Conservation (phyloP, 1,284 basidiomycete genomes). For the Phlebopus sp. region DNA sequence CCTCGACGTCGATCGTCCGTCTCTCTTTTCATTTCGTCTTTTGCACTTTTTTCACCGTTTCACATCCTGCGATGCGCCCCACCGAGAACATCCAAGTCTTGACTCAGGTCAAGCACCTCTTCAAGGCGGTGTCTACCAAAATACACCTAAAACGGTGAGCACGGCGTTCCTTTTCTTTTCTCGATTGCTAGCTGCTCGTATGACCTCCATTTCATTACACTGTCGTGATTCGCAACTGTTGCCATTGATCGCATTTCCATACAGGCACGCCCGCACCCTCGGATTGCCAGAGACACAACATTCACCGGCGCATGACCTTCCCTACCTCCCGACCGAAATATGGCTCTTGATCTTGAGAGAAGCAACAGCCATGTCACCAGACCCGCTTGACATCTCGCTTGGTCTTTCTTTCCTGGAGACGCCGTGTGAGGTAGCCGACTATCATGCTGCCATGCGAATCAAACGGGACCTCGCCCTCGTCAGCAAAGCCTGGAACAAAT, state of each 20-base stretch:
- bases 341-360: constrained; percentile 60
- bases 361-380: constrained; percentile 42
- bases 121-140: constrained; percentile 15
- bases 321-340: constrained; percentile 52
- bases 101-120: constrained; percentile 12
- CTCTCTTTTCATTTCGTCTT: constrained; percentile 1
- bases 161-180: neutral
- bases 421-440: constrained; percentile 37
- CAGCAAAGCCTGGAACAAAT: constrained; percentile 50
- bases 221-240: neutral
- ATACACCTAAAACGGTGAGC: constrained; percentile 21
- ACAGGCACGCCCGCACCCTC: constrained; percentile 11
- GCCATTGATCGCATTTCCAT: constrained; percentile 5
- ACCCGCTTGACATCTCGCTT: constrained; percentile 45
- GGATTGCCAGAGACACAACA: constrained; percentile 16
- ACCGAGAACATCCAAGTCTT: constrained; percentile 13
- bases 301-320: constrained; percentile 35
- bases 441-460: constrained; percentile 44
- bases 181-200: neutral
- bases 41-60: neutral
- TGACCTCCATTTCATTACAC: neutral
- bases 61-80: constrained; percentile 12
- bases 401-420: constrained; percentile 50
- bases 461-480: constrained; percentile 55
- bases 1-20: constrained; percentile 5